Evolutionary conservation across 2,329 filamentous ascomycete species (phyloP).

Genomic region (Aspergillus sp.): DNA sequence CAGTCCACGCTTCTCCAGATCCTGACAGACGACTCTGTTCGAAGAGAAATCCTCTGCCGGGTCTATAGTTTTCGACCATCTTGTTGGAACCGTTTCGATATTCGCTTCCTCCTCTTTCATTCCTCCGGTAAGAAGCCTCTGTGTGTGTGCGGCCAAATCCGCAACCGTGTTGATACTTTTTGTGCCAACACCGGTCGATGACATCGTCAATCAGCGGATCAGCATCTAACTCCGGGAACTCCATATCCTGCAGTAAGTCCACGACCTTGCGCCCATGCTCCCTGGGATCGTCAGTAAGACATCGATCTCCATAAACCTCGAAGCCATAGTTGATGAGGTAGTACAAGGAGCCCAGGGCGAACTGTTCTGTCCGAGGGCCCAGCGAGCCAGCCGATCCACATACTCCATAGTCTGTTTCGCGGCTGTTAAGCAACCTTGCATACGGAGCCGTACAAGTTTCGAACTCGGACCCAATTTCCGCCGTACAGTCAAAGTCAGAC

Average conservation of each 20-base stretch:
- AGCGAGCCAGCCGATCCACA: slow-evolving; percentile 20
- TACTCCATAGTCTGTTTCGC: slow-evolving; percentile 18
- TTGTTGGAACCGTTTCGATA: not conserved
- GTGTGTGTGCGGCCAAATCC: slow-evolving; percentile 15
- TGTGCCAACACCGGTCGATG: slow-evolving; percentile 22
- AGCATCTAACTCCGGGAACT: slow-evolving; percentile 25
- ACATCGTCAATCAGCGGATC: slow-evolving; percentile 15
- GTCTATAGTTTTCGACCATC: slow-evolving; percentile 6
- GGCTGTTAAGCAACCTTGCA: slow-evolving; percentile 25
- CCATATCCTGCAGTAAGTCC: slow-evolving; percentile 23
- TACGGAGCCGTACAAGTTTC: slow-evolving; percentile 24
- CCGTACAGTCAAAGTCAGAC: slow-evolving; percentile 29
- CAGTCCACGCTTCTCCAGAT: slow-evolving; percentile 24
- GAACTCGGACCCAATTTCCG: slow-evolving; percentile 22
- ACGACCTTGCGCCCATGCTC: slow-evolving; percentile 22
- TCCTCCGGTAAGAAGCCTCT: slow-evolving; percentile 5
- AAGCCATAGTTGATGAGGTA: slow-evolving; percentile 33
- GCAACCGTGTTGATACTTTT: slow-evolving; percentile 18
- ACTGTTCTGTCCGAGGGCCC: slow-evolving; percentile 30
- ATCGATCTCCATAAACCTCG: slow-evolving; percentile 28
- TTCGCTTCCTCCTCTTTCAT: slow-evolving; percentile 3
- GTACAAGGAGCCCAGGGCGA: slow-evolving; percentile 30
- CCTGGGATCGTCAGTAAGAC: slow-evolving; percentile 22
- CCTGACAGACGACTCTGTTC: slow-evolving; percentile 21
- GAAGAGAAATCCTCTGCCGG: slow-evolving; percentile 12